These are phyloP conservation scores for Pythium apleroticum DNA, from an alignment of 352 stramenopile genomes.

Conservation along the genomic window DNA sequence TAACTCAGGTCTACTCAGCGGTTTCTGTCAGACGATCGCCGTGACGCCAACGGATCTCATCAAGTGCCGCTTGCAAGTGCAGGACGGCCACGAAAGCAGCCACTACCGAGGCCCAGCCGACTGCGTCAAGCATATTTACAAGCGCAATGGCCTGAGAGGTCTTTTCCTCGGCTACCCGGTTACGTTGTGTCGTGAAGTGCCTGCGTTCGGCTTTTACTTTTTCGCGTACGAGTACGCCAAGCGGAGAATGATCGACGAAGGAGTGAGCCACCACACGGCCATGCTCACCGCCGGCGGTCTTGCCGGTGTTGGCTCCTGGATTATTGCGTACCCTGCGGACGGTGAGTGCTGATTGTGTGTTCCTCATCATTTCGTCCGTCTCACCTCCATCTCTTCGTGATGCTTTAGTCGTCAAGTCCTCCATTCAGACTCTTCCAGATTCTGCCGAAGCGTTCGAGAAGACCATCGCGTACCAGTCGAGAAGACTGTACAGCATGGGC, in stretches of 20 bases:
- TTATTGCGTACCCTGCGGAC: conserved; percentile 80
- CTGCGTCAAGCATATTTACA: conserved; percentile 76
- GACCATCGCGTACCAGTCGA: conserved; percentile 71
- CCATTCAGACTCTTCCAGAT: conserved; percentile 77
- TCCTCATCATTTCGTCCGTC: conserved; percentile 4
- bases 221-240: conserved; percentile 80
- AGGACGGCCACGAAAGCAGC: conserved; percentile 58
- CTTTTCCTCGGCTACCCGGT: conserved; percentile 76
- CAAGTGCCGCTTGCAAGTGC: conserved; percentile 83
- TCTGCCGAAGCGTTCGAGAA: conserved; percentile 50
- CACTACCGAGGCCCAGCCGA: conserved; percentile 70
- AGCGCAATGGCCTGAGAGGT: conserved; percentile 49
- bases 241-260: conserved; percentile 58
- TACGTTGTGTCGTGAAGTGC: conserved; percentile 77
- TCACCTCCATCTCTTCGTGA: not conserved
- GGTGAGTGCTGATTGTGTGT: conserved; percentile 32
- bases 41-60: conserved; percentile 80
- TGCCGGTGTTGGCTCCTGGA: conserved; percentile 78
- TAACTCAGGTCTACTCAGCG: conserved; percentile 45
- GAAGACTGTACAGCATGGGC: conserved; percentile 62
- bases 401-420: conserved; percentile 76
- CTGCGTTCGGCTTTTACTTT: conserved; percentile 86
- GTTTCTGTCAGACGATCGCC: conserved; percentile 76
- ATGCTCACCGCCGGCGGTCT: conserved; percentile 83
- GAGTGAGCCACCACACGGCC: conserved; percentile 57